Evolutionary conservation across 2,329 filamentous ascomycete species (phyloP), one percentile per base, ranked within the genome.

Genomic region (Anthostomella pinea): DNA sequence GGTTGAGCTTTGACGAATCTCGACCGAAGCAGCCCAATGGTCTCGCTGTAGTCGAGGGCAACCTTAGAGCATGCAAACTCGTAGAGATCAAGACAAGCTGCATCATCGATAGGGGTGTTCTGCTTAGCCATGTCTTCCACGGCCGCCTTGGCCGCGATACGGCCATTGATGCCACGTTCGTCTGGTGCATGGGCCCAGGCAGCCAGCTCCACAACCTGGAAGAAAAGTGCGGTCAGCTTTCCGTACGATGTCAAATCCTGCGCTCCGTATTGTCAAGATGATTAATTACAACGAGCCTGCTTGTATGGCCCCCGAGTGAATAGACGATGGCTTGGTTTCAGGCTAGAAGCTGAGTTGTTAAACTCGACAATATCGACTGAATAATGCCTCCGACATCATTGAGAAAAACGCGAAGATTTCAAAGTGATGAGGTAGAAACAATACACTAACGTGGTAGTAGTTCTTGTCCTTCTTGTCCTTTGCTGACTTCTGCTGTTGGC

Each of bases 131-230:
- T 66, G 35, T 65, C 63, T 39, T 71, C 64, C 3, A 77, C 58
- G 6, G 66, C 62, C 6, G 66, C 58, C 19, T 69, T 59, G 3
- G 68, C 70, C 1, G 64, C 63, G 10, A 63, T 64, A 48, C 68
- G 70, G 36, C 73, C 67, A 29, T 72, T 68, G 46, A 78, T 75
- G 2, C 74, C 56, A 49, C n/a, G n/a, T n/a, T n/a, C n/a, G n/a
- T n/a, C n/a, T n/a, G n/a, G n/a, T n/a, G n/a, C n/a, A n/a, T 72
- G 69, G 14, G 72, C 70, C 54, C 75, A 70, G 10, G 74, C 74
- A 36, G 66, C 71, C 24, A 69, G 54, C 34, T 59, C 58, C 3
- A 60, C 20, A 18, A 56, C 55, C 57, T 59, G 33, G 5, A 7
- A 16, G 11, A 29, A n/a, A 10, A 15, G 3, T 14, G 13, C n/a